phyloP scores from a whole-genome alignment of 441 rosid species.

The Erysimum cheiri region DNA sequence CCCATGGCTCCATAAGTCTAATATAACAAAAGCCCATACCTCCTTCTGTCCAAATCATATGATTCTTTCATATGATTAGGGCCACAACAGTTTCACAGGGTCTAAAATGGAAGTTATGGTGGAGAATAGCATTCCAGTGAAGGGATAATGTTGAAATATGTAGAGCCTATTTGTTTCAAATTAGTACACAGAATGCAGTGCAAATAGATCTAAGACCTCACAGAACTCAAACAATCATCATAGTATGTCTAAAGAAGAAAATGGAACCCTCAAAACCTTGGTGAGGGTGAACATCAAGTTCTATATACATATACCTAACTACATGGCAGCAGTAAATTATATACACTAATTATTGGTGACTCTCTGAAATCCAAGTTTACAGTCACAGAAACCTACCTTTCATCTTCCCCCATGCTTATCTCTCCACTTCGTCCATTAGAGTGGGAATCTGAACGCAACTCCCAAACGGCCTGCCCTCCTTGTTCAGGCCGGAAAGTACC shows the following conservation, averaged over 20 bases:
- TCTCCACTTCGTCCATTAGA: slow-evolving; percentile 65
- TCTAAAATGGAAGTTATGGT: slow-evolving; percentile 18
- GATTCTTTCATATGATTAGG: slow-evolving; percentile 10
- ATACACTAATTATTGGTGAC: neutral
- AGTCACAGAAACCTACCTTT: slow-evolving; percentile 59
- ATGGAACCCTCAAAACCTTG: slow-evolving; percentile 30
- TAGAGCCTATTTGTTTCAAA: slow-evolving; percentile 26
- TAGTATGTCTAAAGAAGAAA: slow-evolving; percentile 29
- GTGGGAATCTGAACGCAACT: slow-evolving; percentile 80
- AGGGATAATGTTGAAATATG: slow-evolving; percentile 13
- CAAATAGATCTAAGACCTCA: slow-evolving; percentile 12
- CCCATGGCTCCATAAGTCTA: slow-evolving; percentile 17
- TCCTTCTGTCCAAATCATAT: slow-evolving; percentile 9
- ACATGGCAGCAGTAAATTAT: slow-evolving; percentile 9
- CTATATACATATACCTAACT: slow-evolving; percentile 10
- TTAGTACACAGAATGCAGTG: slow-evolving; percentile 21
- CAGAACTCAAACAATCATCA: slow-evolving; percentile 16
- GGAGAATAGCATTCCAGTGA: slow-evolving; percentile 15
- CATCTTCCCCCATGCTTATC: slow-evolving; percentile 61
- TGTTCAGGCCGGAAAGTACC: slow-evolving; percentile 90
- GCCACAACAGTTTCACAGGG: slow-evolving; percentile 26
- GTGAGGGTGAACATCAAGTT: slow-evolving; percentile 23
- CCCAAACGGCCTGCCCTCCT: slow-evolving; percentile 89
- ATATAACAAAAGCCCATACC: slow-evolving; percentile 13
- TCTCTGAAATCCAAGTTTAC: slow-evolving; percentile 27